phyloP scores from a whole-genome alignment of 441 rosid species.

The Pelargonium citronellum region DNA sequence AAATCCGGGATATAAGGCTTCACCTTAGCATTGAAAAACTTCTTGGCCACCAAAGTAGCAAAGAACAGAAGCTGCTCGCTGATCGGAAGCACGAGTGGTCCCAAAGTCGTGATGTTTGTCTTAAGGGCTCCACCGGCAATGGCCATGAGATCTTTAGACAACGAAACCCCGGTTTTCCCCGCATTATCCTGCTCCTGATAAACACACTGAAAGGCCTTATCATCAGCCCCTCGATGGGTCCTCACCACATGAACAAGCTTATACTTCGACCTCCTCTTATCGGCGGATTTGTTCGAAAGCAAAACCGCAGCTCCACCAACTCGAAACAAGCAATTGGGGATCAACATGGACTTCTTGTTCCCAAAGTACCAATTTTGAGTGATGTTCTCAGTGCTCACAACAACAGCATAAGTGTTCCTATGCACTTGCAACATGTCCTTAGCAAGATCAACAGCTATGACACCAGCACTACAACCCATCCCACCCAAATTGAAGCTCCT shows the following conservation, averaged over 20 bases:
- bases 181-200: constrained; percentile 82
- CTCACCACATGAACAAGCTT: constrained; percentile 74
- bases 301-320: constrained; percentile 69
- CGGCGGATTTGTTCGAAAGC: constrained; percentile 55
- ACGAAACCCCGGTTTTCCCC: constrained; percentile 80
- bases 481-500: constrained; percentile 80
- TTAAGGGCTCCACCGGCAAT: constrained; percentile 84
- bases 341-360: constrained; percentile 80
- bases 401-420: constrained; percentile 74
- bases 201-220: constrained; percentile 75
- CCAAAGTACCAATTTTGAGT: constrained; percentile 88
- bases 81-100: constrained; percentile 82
- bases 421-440: constrained; percentile 77
- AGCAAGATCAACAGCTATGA: constrained; percentile 70
- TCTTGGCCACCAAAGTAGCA: constrained; percentile 51
- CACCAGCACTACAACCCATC: constrained; percentile 97
- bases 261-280: constrained; percentile 53
- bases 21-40: constrained; percentile 49
- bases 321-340: constrained; percentile 79
- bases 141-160: constrained; percentile 76
- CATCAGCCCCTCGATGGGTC: constrained; percentile 75
- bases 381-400: constrained; percentile 86
- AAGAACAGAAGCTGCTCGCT: constrained; percentile 87
- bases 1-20: constrained; percentile 85
- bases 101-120: constrained; percentile 72